Evolutionary conservation across 257 asterid genomes (phyloP), one percentile per base, ranked within the genome.

Genomic region (Echium plantagineum): DNA sequence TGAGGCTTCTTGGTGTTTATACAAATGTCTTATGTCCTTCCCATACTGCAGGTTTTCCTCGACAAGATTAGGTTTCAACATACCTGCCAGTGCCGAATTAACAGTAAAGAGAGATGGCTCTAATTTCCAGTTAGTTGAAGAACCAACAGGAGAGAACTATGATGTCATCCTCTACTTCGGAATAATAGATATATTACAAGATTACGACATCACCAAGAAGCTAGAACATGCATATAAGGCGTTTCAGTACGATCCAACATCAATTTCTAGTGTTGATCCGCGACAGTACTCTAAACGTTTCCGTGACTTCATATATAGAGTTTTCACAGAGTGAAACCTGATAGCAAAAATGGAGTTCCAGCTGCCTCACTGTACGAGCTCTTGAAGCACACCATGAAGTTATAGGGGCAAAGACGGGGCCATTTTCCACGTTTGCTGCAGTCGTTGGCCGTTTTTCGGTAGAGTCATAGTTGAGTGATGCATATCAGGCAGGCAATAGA

Each of bases 151-250:
- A 28, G 76, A 70, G 52, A 70, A 57, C 55, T 70, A 60, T 59
- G 68, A 75, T 26, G 80, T 70, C 19, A 49, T 75, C 30, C 28
- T 75, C 17, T 63, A 70, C 55, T 75, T 75, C 57, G 75, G 80
- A 19, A 66, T 75, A 35, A 75, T 75, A 10, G 42, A 32, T 32
- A 32, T 32, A 32, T 32, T 32, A 32, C 42, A 32, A 32, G 42
- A 32, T 32, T 32, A 75, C 30, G 80, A 75, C 55, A 75, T 75
- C 52, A 75, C 73, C 63, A 75, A 75, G 62, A 75, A 75, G 68
- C 80, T 75, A 63, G 80, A 75, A 47, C 80, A 75, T 75, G 80
- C 80, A 10, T 75, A 75, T 65, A 75, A 74, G 64, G 56, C 76
- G 8, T 69, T 74, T 67, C 79, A 74, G 53, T 74, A 62, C 59